A percentile compares a stretch with the other conserved stretches of the same genome.
Conservation (phyloP, 306 rosid genomes). For the Crotalaria pallida region DNA sequence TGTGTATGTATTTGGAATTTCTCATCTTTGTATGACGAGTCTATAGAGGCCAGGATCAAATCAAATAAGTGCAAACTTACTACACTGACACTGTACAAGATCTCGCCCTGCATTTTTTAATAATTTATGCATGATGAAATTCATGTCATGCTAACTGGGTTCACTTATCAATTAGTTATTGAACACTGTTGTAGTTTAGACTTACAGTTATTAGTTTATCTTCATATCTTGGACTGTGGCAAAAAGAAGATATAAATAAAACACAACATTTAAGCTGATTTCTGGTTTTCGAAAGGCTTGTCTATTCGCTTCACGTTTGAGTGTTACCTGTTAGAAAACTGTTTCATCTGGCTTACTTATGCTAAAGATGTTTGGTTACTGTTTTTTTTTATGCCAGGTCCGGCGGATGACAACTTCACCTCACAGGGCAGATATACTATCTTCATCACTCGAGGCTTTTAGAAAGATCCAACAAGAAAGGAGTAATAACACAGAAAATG, state of each 20-base stretch:
- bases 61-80: neutral
- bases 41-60: neutral
- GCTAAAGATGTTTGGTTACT: conserved; percentile 23
- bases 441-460: conserved; percentile 95
- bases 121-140: neutral
- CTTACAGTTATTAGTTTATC: neutral
- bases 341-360: conserved; percentile 20
- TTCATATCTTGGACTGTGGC: neutral
- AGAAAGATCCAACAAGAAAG: conserved; percentile 92
- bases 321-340: conserved; percentile 16
- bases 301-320: conserved; percentile 14
- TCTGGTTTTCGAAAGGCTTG: conserved; percentile 1
- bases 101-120: conserved; percentile 16
- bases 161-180: neutral
- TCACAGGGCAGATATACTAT: conserved; percentile 94
- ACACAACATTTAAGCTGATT: conserved; percentile 5
- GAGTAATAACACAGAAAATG: conserved; percentile 43
- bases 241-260: neutral
- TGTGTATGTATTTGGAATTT: neutral
- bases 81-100: neutral
- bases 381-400: conserved; percentile 55
- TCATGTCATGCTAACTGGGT: conserved; percentile 2
- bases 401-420: conserved; percentile 95
- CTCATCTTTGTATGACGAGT: neutral
- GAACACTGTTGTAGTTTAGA: conserved; percentile 14